Percentiles rank a stretch among this genome's conserved stretches.
Conservation (phyloP, 768 basidiomycete species). For the Pilatotrama ljubarskyi region DNA sequence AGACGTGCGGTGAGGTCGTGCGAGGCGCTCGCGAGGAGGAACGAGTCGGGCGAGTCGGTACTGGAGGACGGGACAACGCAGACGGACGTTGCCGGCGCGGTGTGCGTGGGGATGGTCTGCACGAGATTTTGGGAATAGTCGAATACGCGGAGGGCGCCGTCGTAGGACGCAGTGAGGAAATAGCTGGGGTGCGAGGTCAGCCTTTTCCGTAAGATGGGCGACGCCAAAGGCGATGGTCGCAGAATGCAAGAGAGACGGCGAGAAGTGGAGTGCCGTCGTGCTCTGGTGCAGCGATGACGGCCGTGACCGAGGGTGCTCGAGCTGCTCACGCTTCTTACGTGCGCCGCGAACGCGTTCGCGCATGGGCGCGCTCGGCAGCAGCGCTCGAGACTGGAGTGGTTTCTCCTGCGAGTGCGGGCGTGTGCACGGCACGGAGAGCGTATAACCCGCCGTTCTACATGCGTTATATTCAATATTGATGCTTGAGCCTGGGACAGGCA, state of each 20-base stretch:
- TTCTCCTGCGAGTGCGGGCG: too few species aligned
- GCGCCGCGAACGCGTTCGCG: too few species aligned
- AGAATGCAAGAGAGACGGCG: neutral
- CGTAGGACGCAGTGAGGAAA: conserved; percentile 81
- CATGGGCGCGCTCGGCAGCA: too few species aligned
- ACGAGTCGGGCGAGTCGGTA: conserved; percentile 31
- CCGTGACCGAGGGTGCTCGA: too few species aligned
- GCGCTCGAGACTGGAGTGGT: too few species aligned
- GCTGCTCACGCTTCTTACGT: too few species aligned
- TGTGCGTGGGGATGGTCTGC: conserved; percentile 52
- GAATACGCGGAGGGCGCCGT: conserved; percentile 73
- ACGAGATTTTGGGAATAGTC: conserved; percentile 64
- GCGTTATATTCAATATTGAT: too few species aligned
- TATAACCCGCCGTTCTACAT: too few species aligned
- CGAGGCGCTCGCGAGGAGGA: conserved; percentile 65
- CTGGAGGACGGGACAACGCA: conserved; percentile 47
- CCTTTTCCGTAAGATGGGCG: neutral
- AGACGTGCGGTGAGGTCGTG: conserved; percentile 78
- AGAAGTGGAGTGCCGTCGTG: too few species aligned
- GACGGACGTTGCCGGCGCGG: conserved; percentile 67
- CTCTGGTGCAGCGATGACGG: too few species aligned
- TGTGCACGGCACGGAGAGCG: too few species aligned
- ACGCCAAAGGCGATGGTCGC: neutral
- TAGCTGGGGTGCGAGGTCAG: conserved; percentile 42
- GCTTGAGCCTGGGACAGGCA: too few species aligned